phyloP scores from a whole-genome alignment of 164 flowering plant species.

The Chloranthus sessilifolius region DNA sequence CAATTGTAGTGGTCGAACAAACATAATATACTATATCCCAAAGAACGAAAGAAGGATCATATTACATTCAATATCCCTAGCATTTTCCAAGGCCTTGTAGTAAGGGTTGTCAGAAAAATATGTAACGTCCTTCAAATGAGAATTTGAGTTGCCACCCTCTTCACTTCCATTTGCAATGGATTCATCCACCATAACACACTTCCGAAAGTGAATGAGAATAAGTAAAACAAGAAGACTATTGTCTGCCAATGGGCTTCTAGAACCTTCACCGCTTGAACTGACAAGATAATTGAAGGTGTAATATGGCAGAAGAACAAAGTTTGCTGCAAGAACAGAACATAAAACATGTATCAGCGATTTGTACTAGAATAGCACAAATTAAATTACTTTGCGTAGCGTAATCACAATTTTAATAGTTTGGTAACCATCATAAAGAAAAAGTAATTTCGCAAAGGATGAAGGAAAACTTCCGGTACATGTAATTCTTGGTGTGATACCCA shows the following conservation, averaged over 20 bases:
- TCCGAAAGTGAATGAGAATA: constrained; percentile 71
- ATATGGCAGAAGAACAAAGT: constrained; percentile 59
- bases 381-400: too few relatives aligned
- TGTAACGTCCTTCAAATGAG: constrained; percentile 38
- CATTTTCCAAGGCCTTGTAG: constrained; percentile 73
- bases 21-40: too few relatives aligned
- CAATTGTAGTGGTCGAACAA: background rate
- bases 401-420: too few relatives aligned
- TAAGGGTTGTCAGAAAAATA: constrained; percentile 68
- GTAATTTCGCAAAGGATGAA: too few relatives aligned
- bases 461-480: too few relatives aligned
- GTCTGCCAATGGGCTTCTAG: constrained; percentile 70
- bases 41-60: too few relatives aligned
- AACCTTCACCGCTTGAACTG: constrained; percentile 57
- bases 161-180: constrained; percentile 29
- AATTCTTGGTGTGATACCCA: too few relatives aligned
- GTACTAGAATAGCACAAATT: background rate
- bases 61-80: constrained; percentile 86
- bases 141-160: constrained; percentile 35
- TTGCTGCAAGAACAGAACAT: constrained; percentile 61
- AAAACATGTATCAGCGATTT: constrained; percentile 13
- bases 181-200: constrained; percentile 42
- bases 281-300: constrained; percentile 50
- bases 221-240: constrained; percentile 73
- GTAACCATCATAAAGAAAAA: too few relatives aligned